Conservation (phyloP, 768 basidiomycete species). For the Mycena albidolilacea region DNA sequence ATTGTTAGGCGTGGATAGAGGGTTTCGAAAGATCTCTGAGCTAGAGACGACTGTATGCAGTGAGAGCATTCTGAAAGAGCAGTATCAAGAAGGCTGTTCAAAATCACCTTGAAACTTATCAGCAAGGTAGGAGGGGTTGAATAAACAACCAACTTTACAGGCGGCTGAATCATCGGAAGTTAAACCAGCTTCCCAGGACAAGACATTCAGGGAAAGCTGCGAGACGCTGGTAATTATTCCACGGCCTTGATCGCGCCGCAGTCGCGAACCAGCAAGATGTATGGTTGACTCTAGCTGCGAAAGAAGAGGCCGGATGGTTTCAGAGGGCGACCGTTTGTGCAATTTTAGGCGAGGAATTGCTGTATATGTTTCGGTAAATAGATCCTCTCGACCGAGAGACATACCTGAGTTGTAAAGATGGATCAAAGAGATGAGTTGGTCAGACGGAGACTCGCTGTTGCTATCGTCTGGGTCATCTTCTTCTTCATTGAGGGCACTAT, state of each 20-base stretch:
- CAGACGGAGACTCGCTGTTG: constrained; percentile 41
- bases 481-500: constrained; percentile 44
- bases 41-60: constrained; percentile 59
- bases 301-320: constrained; percentile 60
- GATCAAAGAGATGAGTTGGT: constrained; percentile 55
- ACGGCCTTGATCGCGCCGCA: constrained; percentile 51
- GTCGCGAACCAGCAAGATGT: constrained; percentile 42
- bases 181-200: constrained; percentile 50
- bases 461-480: constrained; percentile 34
- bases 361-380: constrained; percentile 40
- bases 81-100: constrained; percentile 52
- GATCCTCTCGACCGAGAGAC: constrained; percentile 26
- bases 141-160: constrained; percentile 48
- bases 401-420: constrained; percentile 58
- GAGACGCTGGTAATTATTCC: constrained; percentile 48
- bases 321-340: constrained; percentile 58
- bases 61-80: constrained; percentile 52
- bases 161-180: constrained; percentile 43
- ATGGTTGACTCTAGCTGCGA: constrained; percentile 53
- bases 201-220: constrained; percentile 45
- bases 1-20: constrained; percentile 62
- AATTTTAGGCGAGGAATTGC: constrained; percentile 63
- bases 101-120: constrained; percentile 43
- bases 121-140: neutral
- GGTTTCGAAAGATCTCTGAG: constrained; percentile 61